Base-by-base conservation (phyloP, 352 stramenopile species). In the Phytophthora parvispora region DNA sequence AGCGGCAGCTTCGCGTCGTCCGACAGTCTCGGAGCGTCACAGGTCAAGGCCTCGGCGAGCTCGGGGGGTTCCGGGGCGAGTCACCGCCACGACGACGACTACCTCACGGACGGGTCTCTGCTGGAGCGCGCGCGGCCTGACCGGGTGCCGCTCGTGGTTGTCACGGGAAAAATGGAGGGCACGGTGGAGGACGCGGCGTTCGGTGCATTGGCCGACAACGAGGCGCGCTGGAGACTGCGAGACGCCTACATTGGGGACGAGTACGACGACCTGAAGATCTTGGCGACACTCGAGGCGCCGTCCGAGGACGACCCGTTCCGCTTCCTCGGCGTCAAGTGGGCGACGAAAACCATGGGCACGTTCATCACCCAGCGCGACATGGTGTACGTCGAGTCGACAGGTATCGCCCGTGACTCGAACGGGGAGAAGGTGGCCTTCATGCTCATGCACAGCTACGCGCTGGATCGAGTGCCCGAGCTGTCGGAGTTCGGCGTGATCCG, bases 241-340 rank as follows among this genome's bases (percentile, higher is more conserved):
- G 71, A 78, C 64, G 67, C 74, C 60, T 80, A 83, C 56, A 65
- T 82, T 9, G 67, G 72, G 0, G 71, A 82, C 38, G 40, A 73
- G 32, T 82, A 77, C 57, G 58, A 74, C 55, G 67, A 82, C 50
- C 61, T 66, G 40, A 73, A 75, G 42, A 64, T 83, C 10, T 52
- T 86, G 7, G 72, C 75, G 28, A 83, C 65, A 20, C 49, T 86
- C 29, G 24, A 73, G 18, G 42, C 42, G 40, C 78, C 75, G 42
- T 69, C 51, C 0, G 32, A 54, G 20, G 60, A 77, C 3, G 75
- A 82, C 32, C 78, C 78, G 60, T 86, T 78, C 61, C 72, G 75
- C 10, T 86, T 82, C 54, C 54, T 82, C 1, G 75, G 78, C 27
- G 64, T 84, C 51, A 86, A 86, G 42, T 84, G 72, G 75, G 63